These are phyloP conservation scores for Venturiaceae sp. DNA, from an alignment of 2,329 filamentous ascomycete species.

Conservation along the genomic window DNA sequence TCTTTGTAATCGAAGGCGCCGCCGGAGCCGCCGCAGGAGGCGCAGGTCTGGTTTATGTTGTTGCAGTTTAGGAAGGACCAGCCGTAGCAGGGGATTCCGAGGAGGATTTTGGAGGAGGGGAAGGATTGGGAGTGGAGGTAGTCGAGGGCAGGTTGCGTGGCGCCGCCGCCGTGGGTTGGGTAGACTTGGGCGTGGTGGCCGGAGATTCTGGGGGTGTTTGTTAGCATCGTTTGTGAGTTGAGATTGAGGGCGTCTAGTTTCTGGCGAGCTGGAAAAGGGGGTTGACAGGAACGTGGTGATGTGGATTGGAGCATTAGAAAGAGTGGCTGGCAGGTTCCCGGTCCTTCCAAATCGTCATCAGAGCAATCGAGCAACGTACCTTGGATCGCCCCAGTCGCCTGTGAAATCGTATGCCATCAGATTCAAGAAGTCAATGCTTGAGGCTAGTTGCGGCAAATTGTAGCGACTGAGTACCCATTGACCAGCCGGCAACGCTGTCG, in stretches of 20 bases:
- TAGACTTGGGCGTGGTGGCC: slow-evolving; percentile 73
- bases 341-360: too few relatives aligned
- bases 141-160: slow-evolving; percentile 43
- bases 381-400: slow-evolving; percentile 57
- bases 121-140: slow-evolving; percentile 59
- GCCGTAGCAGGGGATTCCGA: slow-evolving; percentile 69
- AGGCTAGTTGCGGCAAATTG: slow-evolving; percentile 51
- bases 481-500: slow-evolving; percentile 61
- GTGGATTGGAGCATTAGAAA: too few relatives aligned
- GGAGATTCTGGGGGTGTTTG: not conserved
- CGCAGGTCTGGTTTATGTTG: slow-evolving; percentile 54
- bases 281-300: too few relatives aligned
- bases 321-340: too few relatives aligned
- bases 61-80: slow-evolving; percentile 60
- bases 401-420: slow-evolving; percentile 75
- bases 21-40: slow-evolving; percentile 48
- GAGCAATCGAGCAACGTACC: slow-evolving; percentile 14
- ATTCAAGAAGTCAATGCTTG: slow-evolving; percentile 66
- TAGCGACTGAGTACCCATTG: slow-evolving; percentile 59
- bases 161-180: slow-evolving; percentile 44
- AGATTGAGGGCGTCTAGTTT: too few relatives aligned
- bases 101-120: slow-evolving; percentile 58
- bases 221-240: not conserved
- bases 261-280: too few relatives aligned
- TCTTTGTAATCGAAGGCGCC: slow-evolving; percentile 66